Percentiles rank a stretch among this genome's conserved stretches.
Evolutionary conservation across 2,329 filamentous ascomycete genomes (phyloP).

Genomic region (Amesomyces nigricolor): DNA sequence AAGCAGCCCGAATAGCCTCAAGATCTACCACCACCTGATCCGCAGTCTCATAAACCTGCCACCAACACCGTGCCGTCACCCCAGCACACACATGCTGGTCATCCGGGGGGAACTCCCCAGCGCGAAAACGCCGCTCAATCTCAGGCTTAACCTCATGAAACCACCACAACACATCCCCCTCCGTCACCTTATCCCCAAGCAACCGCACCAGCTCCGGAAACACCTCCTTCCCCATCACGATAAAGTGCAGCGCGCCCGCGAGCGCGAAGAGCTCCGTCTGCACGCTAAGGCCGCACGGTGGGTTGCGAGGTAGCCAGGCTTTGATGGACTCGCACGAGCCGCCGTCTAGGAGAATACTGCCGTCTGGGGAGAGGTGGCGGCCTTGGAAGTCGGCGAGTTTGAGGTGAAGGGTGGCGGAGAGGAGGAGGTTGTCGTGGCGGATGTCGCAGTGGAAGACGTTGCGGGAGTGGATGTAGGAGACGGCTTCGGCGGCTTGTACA

Average conservation of each 20-base stretch:
- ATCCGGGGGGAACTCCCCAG: not conserved
- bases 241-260: not conserved
- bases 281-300: too few species aligned
- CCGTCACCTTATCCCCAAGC: not conserved
- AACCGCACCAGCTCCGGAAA: not conserved
- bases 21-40: not conserved
- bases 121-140: constrained; percentile 3
- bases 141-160: not conserved
- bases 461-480: not conserved
- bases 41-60: not conserved
- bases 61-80: not conserved
- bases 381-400: constrained; percentile 2
- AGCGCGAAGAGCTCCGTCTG: not conserved
- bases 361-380: constrained; percentile 2
- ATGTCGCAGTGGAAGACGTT: not conserved
- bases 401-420: constrained; percentile 2
- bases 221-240: not conserved
- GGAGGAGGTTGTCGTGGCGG: constrained; percentile 1
- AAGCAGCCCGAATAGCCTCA: too few species aligned
- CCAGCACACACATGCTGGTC: not conserved
- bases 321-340: too few species aligned
- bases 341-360: not conserved
- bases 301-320: too few species aligned
- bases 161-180: not conserved
- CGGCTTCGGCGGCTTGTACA: constrained; percentile 1